These are phyloP conservation scores for Hyaloperonospora arabidopsidis DNA, from an alignment of 352 stramenopile species.

Conservation along the genomic window DNA sequence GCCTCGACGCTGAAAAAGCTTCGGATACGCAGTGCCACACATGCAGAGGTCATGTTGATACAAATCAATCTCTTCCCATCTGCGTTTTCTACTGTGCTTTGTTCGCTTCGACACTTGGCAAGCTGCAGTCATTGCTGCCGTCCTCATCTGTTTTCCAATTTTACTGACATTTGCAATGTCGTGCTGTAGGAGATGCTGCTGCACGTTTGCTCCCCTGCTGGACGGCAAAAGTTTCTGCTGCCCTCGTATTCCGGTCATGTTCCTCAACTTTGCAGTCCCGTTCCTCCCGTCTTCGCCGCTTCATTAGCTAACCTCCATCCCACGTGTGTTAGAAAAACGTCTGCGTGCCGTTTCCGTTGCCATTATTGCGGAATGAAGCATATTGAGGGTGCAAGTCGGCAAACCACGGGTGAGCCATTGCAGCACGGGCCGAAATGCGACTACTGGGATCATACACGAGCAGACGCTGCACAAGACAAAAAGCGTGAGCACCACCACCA, in stretches of 20 bases:
- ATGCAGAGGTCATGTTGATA: too few species aligned
- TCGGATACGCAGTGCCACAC: too few species aligned
- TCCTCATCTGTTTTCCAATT: conserved; percentile 3
- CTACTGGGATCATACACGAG: conserved; percentile 72
- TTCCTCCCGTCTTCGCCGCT: too few species aligned
- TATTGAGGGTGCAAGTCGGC: conserved; percentile 72
- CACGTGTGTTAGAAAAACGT: conserved; percentile 22
- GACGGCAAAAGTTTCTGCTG: too few species aligned
- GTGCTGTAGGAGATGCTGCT: not conserved
- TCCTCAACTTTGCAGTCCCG: too few species aligned
- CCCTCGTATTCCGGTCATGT: too few species aligned
- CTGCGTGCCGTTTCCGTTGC: conserved; percentile 40
- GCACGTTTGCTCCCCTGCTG: too few species aligned
- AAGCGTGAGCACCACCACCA: not conserved
- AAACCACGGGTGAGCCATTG: conserved; percentile 83
- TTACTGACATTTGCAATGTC: conserved; percentile 4
- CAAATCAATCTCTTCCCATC: too few species aligned
- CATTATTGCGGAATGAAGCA: conserved; percentile 56
- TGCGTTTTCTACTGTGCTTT: too few species aligned
- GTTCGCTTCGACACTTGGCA: too few species aligned
- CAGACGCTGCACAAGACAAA: conserved; percentile 38
- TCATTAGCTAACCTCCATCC: not conserved
- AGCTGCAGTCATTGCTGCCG: too few species aligned
- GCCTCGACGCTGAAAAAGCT: too few species aligned
- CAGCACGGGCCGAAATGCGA: conserved; percentile 70